A percentile compares a stretch with the other conserved stretches of the same genome.
Conservation (phyloP, 2,329 filamentous ascomycete species). For the Cladophialophora psammophila region DNA sequence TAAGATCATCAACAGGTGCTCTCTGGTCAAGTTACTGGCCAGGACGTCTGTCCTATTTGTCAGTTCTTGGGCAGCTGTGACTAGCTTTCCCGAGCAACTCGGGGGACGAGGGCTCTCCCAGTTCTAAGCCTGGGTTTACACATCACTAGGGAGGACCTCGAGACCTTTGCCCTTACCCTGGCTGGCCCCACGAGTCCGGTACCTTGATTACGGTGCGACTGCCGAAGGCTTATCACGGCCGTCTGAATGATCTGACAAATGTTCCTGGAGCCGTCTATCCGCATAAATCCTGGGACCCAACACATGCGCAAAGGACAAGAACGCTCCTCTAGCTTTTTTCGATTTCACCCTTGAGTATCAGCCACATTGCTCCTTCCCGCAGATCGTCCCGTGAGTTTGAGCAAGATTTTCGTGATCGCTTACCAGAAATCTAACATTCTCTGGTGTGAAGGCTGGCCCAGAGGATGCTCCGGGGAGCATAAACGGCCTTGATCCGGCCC, state of each 20-base stretch:
- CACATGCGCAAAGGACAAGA: background rate
- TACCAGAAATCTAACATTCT: constrained; percentile 8
- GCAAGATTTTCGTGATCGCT: constrained; percentile 10
- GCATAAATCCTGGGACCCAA: background rate
- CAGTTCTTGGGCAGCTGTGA: background rate
- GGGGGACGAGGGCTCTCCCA: background rate
- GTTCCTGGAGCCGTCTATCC: constrained; percentile 1
- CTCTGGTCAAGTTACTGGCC: background rate
- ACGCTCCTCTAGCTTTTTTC: background rate
- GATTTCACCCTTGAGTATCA: background rate
- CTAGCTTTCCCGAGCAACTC: background rate
- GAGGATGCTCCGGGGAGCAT: background rate
- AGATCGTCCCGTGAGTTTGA: background rate
- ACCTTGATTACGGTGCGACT: constrained; percentile 3
- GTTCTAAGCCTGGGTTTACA: background rate
- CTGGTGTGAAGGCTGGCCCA: background rate
- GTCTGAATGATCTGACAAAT: constrained; percentile 1
- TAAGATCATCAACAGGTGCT: constrained; percentile 3
- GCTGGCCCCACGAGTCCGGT: constrained; percentile 10
- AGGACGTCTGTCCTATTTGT: background rate
- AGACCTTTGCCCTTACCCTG: constrained; percentile 1
- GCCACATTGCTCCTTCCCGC: background rate
- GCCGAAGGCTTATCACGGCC: background rate
- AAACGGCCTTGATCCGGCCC: constrained; percentile 7
- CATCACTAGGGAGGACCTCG: background rate